These are phyloP conservation scores for Cynara cardunculus DNA, from an alignment of 129 eudicot species.

Conservation along the genomic window DNA sequence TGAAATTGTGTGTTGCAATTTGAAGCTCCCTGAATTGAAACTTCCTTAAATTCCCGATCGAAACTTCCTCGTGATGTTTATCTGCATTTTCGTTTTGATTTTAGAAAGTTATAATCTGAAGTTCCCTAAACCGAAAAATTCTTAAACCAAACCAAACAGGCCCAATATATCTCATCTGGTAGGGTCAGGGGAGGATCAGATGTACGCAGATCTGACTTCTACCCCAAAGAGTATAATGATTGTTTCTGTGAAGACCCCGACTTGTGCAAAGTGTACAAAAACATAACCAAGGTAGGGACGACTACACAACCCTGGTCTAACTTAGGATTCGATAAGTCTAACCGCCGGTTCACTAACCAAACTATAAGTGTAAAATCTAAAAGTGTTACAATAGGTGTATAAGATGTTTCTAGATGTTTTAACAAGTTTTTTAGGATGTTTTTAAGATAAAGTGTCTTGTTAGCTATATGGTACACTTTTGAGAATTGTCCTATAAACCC, in stretches of 20 bases:
- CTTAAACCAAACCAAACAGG: not conserved
- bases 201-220: not conserved
- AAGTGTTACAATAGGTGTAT: no score
- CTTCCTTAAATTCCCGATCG: constrained; percentile 68
- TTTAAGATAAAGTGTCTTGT: no score
- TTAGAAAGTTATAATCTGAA: not conserved
- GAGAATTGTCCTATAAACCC: no score
- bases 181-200: not conserved
- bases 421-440: no score
- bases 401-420: no score
- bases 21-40: constrained; percentile 78
- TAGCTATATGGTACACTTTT: no score
- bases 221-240: not conserved
- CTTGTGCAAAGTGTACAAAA: not conserved
- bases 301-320: no score
- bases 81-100: constrained; percentile 37
- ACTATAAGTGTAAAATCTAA: no score
- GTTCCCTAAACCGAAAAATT: no score
- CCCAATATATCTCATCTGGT: not conserved
- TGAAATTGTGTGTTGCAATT: constrained; percentile 75
- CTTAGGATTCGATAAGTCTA: no score
- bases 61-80: constrained; percentile 60
- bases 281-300: no score
- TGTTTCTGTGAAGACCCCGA: not conserved
- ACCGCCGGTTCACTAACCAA: no score